A percentile compares a stretch with the other conserved stretches of the same genome.
These are phyloP conservation scores for Salinomyces thailandicus DNA, from an alignment of 2,329 filamentous ascomycete species.

Conservation along the genomic window DNA sequence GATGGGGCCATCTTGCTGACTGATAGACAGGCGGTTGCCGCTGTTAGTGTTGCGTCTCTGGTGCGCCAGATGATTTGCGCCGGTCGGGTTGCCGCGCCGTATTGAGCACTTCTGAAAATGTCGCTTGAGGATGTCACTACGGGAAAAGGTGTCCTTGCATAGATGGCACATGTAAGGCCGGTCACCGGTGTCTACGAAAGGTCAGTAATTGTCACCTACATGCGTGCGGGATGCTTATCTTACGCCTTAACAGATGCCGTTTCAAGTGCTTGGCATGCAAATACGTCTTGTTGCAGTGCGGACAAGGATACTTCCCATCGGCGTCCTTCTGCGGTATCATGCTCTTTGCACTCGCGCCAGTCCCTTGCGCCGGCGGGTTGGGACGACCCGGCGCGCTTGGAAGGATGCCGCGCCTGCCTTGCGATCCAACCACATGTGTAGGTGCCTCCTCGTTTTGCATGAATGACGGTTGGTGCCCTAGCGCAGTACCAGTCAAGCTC, in stretches of 20 bases:
- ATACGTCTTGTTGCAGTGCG: constrained; percentile 97
- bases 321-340: constrained; percentile 89
- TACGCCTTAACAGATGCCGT: constrained; percentile 89
- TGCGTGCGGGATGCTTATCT: constrained; percentile 39
- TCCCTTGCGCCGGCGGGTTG: constrained; percentile 61
- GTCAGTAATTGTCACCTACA: constrained; percentile 24
- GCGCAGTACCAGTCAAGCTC: constrained; percentile 25
- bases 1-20: constrained; percentile 26
- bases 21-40: constrained; percentile 25
- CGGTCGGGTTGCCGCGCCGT: constrained; percentile 87
- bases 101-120: constrained; percentile 99
- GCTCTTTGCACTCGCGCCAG: constrained; percentile 52
- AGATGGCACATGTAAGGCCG: constrained; percentile 97
- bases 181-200: constrained; percentile 73
- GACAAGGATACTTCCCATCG: constrained; percentile 95
- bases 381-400: constrained; percentile 83
- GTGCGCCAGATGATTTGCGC: constrained; percentile 86
- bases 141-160: constrained; percentile 94
- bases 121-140: constrained; percentile 95
- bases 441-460: constrained; percentile 41
- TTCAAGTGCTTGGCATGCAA: constrained; percentile 95
- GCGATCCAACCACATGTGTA: constrained; percentile 88
- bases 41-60: constrained; percentile 40
- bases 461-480: constrained; percentile 26
- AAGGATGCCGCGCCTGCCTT: constrained; percentile 81